A percentile compares a stretch with the other conserved stretches of the same genome.
These are phyloP conservation scores for Panicum virgatum DNA, from an alignment of 202 grass and related monocot genomes.

Conservation along the genomic window DNA sequence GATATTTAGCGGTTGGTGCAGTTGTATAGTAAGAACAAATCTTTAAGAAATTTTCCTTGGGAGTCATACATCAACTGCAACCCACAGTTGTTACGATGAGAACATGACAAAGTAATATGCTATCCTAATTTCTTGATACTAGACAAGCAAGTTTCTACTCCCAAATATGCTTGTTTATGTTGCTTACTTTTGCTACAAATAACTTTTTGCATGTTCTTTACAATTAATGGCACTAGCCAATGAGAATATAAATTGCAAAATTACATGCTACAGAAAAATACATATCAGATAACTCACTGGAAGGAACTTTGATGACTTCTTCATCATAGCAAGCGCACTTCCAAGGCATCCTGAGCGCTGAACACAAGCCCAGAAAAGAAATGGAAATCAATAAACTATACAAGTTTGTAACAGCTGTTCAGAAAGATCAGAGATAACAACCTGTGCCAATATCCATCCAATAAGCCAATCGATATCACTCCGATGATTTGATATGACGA, in stretches of 20 bases:
- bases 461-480: conserved; percentile 98
- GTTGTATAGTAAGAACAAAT: neutral
- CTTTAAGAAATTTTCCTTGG: neutral
- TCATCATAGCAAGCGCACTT: conserved; percentile 90
- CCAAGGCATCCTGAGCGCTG: conserved; percentile 92
- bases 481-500: conserved; percentile 80
- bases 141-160: neutral
- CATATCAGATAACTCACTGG: conserved; percentile 63
- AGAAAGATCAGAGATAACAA: conserved; percentile 30
- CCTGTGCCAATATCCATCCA: conserved; percentile 91
- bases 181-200: neutral
- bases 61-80: neutral
- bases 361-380: neutral
- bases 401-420: neutral
- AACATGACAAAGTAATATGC: neutral
- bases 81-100: neutral
- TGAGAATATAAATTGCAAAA: neutral
- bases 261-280: conserved; percentile 1
- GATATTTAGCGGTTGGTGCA: neutral
- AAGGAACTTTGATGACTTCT: conserved; percentile 88
- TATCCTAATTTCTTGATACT: neutral
- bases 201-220: neutral
- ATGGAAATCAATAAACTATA: neutral
- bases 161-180: neutral
- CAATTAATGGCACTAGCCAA: neutral